These are phyloP conservation scores for Ganoderma leucocontextum DNA, from an alignment of 1,284 basidiomycete species.

Conservation along the genomic window DNA sequence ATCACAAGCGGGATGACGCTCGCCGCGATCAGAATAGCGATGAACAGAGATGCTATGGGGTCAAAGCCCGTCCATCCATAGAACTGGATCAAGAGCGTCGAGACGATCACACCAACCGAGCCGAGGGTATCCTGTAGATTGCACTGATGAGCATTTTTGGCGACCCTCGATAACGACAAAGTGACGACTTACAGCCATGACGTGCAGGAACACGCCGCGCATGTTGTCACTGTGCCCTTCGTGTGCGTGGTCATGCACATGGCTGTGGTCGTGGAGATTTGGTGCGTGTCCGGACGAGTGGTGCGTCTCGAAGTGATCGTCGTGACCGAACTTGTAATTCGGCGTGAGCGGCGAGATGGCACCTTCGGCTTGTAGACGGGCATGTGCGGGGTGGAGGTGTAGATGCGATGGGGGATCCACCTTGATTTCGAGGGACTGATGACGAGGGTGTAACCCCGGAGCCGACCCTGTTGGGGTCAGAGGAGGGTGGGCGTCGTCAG, in stretches of 20 bases:
- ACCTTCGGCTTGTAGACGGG: conserved; percentile 23
- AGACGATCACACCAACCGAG: conserved; percentile 98
- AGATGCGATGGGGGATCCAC: conserved; percentile 21
- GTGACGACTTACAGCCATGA: conserved; percentile 76
- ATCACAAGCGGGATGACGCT: conserved; percentile 95
- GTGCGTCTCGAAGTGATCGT: conserved; percentile 65
- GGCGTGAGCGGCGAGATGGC: conserved; percentile 61
- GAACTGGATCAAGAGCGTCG: conserved; percentile 93
- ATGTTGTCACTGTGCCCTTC: conserved; percentile 97
- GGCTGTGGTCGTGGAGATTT: conserved; percentile 62
- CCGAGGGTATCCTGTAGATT: conserved; percentile 79
- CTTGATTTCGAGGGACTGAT: conserved; percentile 32
- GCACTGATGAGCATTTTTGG: conserved; percentile 11
- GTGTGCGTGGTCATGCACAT: conserved; percentile 61
- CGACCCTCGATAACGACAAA: neutral
- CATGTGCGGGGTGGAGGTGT: conserved; percentile 28
- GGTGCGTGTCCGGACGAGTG: conserved; percentile 59
- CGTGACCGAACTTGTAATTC: conserved; percentile 65
- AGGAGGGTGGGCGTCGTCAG: conserved; percentile 20
- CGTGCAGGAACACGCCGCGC: conserved; percentile 97
- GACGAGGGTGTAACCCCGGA: conserved; percentile 27
- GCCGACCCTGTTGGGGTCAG: neutral
- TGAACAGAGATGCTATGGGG: conserved; percentile 97
- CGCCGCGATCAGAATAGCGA: conserved; percentile 93
- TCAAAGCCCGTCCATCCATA: conserved; percentile 99